Percentiles rank a stretch among this genome's conserved stretches.
phyloP scores from a whole-genome alignment of 768 basidiomycete species.

The Leucogyrophana mollusca region DNA sequence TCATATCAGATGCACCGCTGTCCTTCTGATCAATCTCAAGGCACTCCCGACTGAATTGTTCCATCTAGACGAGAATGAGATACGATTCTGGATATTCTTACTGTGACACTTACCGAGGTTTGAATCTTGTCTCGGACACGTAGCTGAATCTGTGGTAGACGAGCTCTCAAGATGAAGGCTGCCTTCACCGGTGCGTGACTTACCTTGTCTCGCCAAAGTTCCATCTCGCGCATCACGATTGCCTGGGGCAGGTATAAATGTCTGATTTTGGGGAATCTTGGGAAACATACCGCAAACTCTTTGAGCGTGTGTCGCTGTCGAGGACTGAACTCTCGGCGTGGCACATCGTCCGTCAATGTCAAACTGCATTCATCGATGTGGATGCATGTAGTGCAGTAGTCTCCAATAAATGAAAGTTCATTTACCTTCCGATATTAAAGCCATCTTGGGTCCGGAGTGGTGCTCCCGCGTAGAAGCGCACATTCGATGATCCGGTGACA shows the following conservation, averaged over 20 bases:
- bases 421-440: conserved; percentile 82
- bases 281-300: conserved; percentile 72
- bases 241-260: conserved; percentile 39
- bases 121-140: conserved; percentile 90
- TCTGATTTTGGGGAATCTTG: not conserved
- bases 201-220: conserved; percentile 93
- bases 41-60: conserved; percentile 92
- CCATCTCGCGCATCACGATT: conserved; percentile 93
- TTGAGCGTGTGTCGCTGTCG: conserved; percentile 89
- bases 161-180: not conserved
- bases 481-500: conserved; percentile 60
- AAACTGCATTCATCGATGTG: conserved; percentile 42
- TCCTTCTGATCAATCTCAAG: conserved; percentile 76
- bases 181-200: conserved; percentile 2
- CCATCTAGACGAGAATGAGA: conserved; percentile 58
- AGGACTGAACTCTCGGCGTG: conserved; percentile 82
- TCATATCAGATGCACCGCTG: conserved; percentile 20
- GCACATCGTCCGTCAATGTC: conserved; percentile 81
- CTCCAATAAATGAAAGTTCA: conserved; percentile 7
- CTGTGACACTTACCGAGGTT: conserved; percentile 78
- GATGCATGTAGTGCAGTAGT: not conserved
- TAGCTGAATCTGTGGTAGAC: conserved; percentile 67
- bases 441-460: conserved; percentile 89
- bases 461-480: conserved; percentile 91
- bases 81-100: not conserved